Base-by-base conservation (phyloP, 176 grass and related monocot species). In the Rhipidocladum racemiflorum region DNA sequence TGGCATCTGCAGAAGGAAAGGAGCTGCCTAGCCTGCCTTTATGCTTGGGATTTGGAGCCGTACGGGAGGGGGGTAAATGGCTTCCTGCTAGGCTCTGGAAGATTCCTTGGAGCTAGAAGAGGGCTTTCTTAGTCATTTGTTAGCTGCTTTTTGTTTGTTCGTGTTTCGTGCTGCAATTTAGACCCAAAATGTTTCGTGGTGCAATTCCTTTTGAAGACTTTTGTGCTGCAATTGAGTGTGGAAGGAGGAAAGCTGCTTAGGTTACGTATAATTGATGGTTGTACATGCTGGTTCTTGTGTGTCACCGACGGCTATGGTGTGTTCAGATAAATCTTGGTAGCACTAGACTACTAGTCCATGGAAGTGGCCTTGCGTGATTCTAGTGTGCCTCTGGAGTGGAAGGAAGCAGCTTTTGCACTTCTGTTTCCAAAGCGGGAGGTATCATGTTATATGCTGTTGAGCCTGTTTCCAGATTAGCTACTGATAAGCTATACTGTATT, bases 141-240 rank as follows among this genome's bases (percentile, higher is more conserved):
- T 65, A 56, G 25, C 23, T 46, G 21, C 20, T 20, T 57, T 54
- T 43, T 13, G 21, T 17, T 30, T 61, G 0, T 4, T 79, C 17
- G 40, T 79, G 61, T 88, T 73, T 66, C 25, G 25, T 61, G 57
- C 25, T 61, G 57, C 57, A 61, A 14, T 61, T 61, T 56, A 57
- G 55, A 24, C n/a, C n/a, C 55, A 57, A 57, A 24, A 57, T 57
- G 55, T 57, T 25, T 57, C 25, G 57, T 61, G 57, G 12, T 28
- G 57, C 57, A 61, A 2, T 61, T 61, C 24, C 5, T 25, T 24
- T 57, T 57, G 9, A 24, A 24, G n/a, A 57, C 9, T 57, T 24
- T 24, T 57, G 61, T 53, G 69, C 30, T 44, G 68, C 68, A 61
- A 21, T 80, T 3, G 50, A 80, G 61, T 27, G 45, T 27, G 63